Conservation (phyloP, 176 grass and related monocot genomes). For the Oryza meridionalis region DNA sequence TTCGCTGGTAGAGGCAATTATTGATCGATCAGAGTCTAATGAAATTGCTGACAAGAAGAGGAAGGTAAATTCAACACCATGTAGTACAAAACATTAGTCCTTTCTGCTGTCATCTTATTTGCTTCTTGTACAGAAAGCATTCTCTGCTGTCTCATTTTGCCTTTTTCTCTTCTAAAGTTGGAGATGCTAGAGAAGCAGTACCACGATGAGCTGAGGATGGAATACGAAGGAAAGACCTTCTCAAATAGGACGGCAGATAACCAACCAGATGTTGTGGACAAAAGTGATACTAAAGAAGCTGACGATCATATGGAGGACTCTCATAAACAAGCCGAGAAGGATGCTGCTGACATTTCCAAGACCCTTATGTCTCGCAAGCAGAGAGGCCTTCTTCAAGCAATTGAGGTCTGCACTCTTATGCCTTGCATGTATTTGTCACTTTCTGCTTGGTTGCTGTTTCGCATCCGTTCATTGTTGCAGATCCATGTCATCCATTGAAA, state of each 20-base stretch:
- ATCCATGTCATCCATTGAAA: neutral
- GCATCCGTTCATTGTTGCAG: neutral
- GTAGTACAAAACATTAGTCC: slow-evolving; percentile 18
- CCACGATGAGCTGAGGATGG: slow-evolving; percentile 90
- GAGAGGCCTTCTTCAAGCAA: slow-evolving; percentile 72
- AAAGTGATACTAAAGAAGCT: slow-evolving; percentile 31
- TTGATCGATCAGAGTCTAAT: slow-evolving; percentile 64
- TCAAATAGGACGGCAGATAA: slow-evolving; percentile 60
- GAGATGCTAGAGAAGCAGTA: slow-evolving; percentile 82
- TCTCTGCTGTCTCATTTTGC: slow-evolving; percentile 7
- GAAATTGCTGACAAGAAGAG: slow-evolving; percentile 75
- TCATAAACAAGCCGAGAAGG: slow-evolving; percentile 47
- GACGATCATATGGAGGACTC: slow-evolving; percentile 34
- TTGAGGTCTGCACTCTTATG: slow-evolving; percentile 58
- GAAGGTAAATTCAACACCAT: slow-evolving; percentile 50
- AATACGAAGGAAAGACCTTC: slow-evolving; percentile 62
- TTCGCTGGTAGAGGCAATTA: slow-evolving; percentile 62
- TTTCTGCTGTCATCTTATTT: neutral
- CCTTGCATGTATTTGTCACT: neutral
- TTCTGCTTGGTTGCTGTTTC: neutral
- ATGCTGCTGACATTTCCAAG: slow-evolving; percentile 41
- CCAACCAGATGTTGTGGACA: slow-evolving; percentile 34
- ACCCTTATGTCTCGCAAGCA: slow-evolving; percentile 68
- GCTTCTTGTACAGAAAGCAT: neutral
- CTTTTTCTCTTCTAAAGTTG: slow-evolving; percentile 57